Evolutionary conservation across 805 yeast species (phyloP).

Genomic region (Yamadazyma kitorensis): DNA sequence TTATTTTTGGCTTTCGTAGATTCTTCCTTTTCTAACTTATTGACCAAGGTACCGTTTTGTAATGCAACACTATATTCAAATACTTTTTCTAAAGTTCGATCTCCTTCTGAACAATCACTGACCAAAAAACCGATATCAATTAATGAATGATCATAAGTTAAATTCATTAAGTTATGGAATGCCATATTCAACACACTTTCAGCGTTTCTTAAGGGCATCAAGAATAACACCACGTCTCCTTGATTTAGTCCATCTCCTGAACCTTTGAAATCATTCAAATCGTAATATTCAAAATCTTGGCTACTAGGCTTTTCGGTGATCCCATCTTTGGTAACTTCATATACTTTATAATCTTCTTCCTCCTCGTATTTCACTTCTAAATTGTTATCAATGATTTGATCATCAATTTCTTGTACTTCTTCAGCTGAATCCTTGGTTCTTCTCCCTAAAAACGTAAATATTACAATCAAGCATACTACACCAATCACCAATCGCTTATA

Average conservation of each 20-base stretch:
- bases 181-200: constrained; percentile 74
- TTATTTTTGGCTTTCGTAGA: constrained; percentile 21
- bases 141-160: constrained; percentile 77
- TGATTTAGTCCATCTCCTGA: constrained; percentile 44
- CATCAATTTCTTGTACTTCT: constrained; percentile 12
- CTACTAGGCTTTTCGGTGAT: constrained; percentile 10
- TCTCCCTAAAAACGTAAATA: constrained; percentile 1
- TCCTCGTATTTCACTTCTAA: constrained; percentile 13
- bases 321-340: constrained; percentile 19
- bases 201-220: constrained; percentile 80
- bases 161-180: constrained; percentile 80
- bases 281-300: constrained; percentile 52
- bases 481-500: constrained; percentile 6
- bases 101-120: constrained; percentile 72
- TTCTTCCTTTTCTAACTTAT: constrained; percentile 44
- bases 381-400: constrained; percentile 12
- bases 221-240: constrained; percentile 64
- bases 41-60: constrained; percentile 65
- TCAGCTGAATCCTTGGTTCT: constrained; percentile 1
- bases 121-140: constrained; percentile 81
- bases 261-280: constrained; percentile 58
- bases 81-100: constrained; percentile 62
- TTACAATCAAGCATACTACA: not conserved
- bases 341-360: constrained; percentile 13
- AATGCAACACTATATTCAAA: constrained; percentile 63